phyloP scores from a whole-genome alignment of 208 protist genomes.

The Angomonas deanei region DNA sequence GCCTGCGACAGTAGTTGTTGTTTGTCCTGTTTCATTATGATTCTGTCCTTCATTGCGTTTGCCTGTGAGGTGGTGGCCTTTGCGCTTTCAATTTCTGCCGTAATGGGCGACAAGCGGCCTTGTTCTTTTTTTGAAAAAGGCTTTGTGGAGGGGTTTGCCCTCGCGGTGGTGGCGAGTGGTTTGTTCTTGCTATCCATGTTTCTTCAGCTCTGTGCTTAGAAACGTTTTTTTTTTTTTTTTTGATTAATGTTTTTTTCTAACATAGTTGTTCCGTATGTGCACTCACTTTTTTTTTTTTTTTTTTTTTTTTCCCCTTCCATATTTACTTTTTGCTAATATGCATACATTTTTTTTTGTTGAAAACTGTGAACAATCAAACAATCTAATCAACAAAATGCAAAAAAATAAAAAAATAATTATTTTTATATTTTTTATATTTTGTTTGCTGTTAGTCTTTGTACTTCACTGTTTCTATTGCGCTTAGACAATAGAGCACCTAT shows the following conservation, averaged over 20 bases:
- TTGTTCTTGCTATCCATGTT: conserved; percentile 11
- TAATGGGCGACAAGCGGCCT: conserved; percentile 6
- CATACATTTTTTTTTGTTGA: background rate
- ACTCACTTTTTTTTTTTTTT: background rate
- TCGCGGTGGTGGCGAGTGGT: conserved; percentile 2
- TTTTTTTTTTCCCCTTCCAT: background rate
- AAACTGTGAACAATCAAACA: background rate
- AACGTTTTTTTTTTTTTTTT: too few species aligned
- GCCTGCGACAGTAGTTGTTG: conserved; percentile 2
- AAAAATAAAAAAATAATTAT: conserved; percentile 7
- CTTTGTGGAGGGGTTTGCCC: conserved; percentile 13
- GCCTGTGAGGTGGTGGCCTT: conserved; percentile 5
- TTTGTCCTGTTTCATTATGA: background rate
- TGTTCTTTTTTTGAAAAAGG: background rate
- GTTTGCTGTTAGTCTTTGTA: too few species aligned
- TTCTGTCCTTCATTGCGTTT: conserved; percentile 9
- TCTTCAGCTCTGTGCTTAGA: conserved; percentile 13
- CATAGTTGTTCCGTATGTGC: background rate
- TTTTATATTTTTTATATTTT: background rate
- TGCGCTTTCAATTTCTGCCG: background rate
- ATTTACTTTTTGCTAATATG: background rate
- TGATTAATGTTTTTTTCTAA: background rate
- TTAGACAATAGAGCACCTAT: too few species aligned
- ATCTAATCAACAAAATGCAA: conserved; percentile 1
- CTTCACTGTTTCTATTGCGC: too few species aligned